A percentile compares a stretch with the other conserved stretches of the same genome.
Conservation (phyloP, 805 yeast species). For the Zygotorulaspora florentina region DNA sequence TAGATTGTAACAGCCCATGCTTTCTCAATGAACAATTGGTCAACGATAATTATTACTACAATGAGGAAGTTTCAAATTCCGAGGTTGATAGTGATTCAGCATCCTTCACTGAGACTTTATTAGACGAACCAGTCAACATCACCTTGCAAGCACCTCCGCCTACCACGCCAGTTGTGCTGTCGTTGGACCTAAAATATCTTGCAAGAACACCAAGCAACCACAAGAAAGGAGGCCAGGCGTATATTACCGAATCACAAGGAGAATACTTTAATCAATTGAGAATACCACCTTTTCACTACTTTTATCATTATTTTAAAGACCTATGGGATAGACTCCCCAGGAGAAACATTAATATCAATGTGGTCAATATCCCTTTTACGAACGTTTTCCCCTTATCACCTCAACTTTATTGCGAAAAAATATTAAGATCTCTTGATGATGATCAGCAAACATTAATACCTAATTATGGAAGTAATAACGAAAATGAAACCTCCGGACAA, state of each 20-base stretch:
- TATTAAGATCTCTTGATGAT: slow-evolving; percentile 14
- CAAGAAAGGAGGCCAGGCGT: slow-evolving; percentile 19
- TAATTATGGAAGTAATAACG: slow-evolving; percentile 5
- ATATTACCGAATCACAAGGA: slow-evolving; percentile 24
- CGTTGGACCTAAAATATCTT: slow-evolving; percentile 25
- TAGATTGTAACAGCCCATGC: slow-evolving; percentile 49
- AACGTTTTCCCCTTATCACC: slow-evolving; percentile 34
- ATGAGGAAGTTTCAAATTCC: slow-evolving; percentile 8
- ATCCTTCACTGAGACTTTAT: slow-evolving; percentile 28
- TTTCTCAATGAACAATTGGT: slow-evolving; percentile 31
- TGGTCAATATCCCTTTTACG: slow-evolving; percentile 34
- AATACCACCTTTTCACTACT: slow-evolving; percentile 32
- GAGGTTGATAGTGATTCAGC: slow-evolving; percentile 11
- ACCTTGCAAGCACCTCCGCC: slow-evolving; percentile 32
- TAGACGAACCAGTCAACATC: slow-evolving; percentile 19
- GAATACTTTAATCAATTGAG: slow-evolving; percentile 21
- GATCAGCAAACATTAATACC: slow-evolving; percentile 32
- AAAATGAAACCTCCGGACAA: neutral
- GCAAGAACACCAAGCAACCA: slow-evolving; percentile 15
- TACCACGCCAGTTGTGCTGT: slow-evolving; percentile 29
- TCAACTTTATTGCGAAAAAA: slow-evolving; percentile 22
- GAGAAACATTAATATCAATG: slow-evolving; percentile 26
- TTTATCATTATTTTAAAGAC: slow-evolving; percentile 28
- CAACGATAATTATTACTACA: slow-evolving; percentile 25
- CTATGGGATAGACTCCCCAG: slow-evolving; percentile 34